Percentiles rank a stretch among this genome's conserved stretches.
Conservation (phyloP, 164 flowering plant species). For the Vitis rotundifolia region DNA sequence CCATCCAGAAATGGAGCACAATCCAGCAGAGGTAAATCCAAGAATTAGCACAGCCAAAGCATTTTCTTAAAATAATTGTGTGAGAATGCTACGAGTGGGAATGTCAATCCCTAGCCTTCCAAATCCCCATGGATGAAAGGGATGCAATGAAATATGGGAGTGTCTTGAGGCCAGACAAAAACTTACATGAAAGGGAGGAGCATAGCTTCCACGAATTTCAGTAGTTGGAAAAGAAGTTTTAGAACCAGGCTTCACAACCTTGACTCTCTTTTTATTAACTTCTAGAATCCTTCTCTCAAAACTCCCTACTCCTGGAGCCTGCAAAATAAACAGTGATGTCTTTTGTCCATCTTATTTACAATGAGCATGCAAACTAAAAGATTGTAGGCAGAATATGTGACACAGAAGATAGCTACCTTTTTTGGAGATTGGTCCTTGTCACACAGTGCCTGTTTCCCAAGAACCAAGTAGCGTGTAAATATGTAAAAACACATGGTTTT, state of each 20-base stretch:
- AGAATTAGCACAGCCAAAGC: too few relatives aligned
- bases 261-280: constrained; percentile 83
- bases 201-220: constrained; percentile 90
- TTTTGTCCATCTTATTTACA: neutral
- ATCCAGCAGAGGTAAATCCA: too few relatives aligned
- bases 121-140: too few relatives aligned
- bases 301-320: constrained; percentile 66
- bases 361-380: too few relatives aligned
- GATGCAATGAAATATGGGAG: neutral
- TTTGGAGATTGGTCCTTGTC: constrained; percentile 78
- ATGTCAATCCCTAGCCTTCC: too few relatives aligned
- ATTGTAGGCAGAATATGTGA: neutral
- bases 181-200: constrained; percentile 97
- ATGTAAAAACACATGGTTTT: too few relatives aligned
- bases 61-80: too few relatives aligned
- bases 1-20: too few relatives aligned
- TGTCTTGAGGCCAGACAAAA: neutral
- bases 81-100: too few relatives aligned
- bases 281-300: constrained; percentile 93
- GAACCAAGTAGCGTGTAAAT: neutral
- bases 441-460: constrained; percentile 62
- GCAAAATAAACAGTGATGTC: constrained; percentile 11
- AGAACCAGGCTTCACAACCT: constrained; percentile 95
- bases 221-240: constrained; percentile 95
- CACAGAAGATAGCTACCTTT: constrained; percentile 46